Base-by-base conservation (phyloP, 2,329 filamentous ascomycete species). In the Fusarium globosum region DNA sequence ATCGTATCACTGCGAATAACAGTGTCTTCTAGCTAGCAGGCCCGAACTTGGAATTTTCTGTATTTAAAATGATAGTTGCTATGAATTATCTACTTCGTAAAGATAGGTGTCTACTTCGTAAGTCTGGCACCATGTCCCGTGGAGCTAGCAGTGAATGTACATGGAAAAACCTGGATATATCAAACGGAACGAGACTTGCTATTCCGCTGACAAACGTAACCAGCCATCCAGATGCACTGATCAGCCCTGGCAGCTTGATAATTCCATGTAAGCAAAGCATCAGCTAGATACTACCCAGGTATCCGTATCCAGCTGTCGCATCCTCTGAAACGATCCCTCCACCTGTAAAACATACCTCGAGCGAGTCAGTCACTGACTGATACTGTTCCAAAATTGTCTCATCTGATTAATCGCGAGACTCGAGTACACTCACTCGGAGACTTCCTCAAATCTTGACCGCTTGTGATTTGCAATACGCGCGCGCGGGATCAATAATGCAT, bases 391-490 rank as follows among this genome's bases (percentile, higher is more conserved):
- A 51, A 51, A 28, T 33, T 39, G 56, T 13, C 35, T 52, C 30
- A 51, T 59, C 9, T 30, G 30, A 33, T 36, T 9, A 23, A 23
- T 23, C 21, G 48, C 21, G 48, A 51, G 48, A 33, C 46, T 33
- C 15, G 28, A 49, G 46, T 23, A 23, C 46, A 51, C 28, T 51
- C 46, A 51, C 28, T 51, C 21, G 46, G 15, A 51, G 46, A 51
- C 15, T 51, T 51, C 8, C 14, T 26, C 14, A n/a, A 33, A 2
- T 21, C 35, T 30, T 42, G 23, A 52, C 52, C 46, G 16, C 28
- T 23, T 3, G 15, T 51, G 57, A 68, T 69, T 68, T 33, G 39
- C 64, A 68, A 68, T 68, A 56, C 66, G 42, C 66, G 65, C 65
- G 66, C 65, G 49, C 23, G 20, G 62, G 35, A 55, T 55, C 12